Evolutionary conservation across 2,329 filamentous ascomycete species (phyloP).

Genomic region (Venturia pyrina): DNA sequence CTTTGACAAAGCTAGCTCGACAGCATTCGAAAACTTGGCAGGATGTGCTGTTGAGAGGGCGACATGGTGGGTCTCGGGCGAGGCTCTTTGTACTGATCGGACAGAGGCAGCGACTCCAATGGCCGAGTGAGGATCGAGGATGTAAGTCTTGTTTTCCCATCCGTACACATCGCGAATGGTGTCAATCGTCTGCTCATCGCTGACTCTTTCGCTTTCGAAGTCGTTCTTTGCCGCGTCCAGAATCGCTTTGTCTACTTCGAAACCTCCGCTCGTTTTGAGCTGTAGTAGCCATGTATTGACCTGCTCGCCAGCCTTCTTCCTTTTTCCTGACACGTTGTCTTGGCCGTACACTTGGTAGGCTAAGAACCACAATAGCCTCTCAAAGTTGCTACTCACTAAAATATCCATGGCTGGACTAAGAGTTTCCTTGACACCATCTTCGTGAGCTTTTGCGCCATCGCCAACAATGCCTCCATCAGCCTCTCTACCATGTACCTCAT

Average conservation of each 20-base stretch:
- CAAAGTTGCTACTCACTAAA: slow-evolving; percentile 91
- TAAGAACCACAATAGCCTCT: slow-evolving; percentile 88
- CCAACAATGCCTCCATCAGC: slow-evolving; percentile 45
- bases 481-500: slow-evolving; percentile 48
- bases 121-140: slow-evolving; percentile 87
- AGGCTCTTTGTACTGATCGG: slow-evolving; percentile 39
- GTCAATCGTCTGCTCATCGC: slow-evolving; percentile 40
- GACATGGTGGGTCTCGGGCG: slow-evolving; percentile 54
- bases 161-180: slow-evolving; percentile 36
- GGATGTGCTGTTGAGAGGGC: slow-evolving; percentile 89
- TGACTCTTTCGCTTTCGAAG: slow-evolving; percentile 70
- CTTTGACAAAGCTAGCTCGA: slow-evolving; percentile 65
- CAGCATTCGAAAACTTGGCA: slow-evolving; percentile 83
- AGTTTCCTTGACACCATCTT: slow-evolving; percentile 76
- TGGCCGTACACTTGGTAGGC: slow-evolving; percentile 56
- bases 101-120: slow-evolving; percentile 72
- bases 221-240: slow-evolving; percentile 59
- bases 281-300: slow-evolving; percentile 69
- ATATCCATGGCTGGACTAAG: slow-evolving; percentile 97
- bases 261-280: slow-evolving; percentile 73
- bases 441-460: slow-evolving; percentile 52
- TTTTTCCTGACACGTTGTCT: slow-evolving; percentile 31
- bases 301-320: slow-evolving; percentile 54
- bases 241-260: slow-evolving; percentile 67
- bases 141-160: slow-evolving; percentile 42